Conservation (phyloP, 2,329 filamentous ascomycete genomes). For the Pleoardoris graminearum region DNA sequence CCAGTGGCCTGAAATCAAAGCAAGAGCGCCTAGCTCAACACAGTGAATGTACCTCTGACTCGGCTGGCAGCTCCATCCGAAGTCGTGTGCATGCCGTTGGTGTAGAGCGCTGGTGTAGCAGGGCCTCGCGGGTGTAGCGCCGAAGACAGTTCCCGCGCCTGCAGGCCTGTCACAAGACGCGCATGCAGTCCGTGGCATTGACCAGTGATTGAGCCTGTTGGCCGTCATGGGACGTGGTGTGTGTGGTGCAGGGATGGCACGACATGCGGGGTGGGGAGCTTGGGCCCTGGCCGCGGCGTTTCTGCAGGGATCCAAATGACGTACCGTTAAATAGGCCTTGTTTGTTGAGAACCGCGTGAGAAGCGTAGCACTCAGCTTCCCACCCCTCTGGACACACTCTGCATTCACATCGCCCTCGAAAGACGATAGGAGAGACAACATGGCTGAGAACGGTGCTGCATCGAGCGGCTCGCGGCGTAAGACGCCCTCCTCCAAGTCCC, state of each 20-base stretch:
- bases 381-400: background rate
- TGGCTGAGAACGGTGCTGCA: constrained; percentile 19
- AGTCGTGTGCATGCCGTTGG: background rate
- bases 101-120: background rate
- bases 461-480: constrained; percentile 10
- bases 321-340: constrained; percentile 1
- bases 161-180: constrained; percentile 7
- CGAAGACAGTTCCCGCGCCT: constrained; percentile 2
- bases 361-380: background rate
- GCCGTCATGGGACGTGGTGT: constrained; percentile 9
- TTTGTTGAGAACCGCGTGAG: background rate
- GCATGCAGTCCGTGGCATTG: constrained; percentile 5
- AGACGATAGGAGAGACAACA: background rate
- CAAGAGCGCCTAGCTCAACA: background rate
- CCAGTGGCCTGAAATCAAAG: background rate
- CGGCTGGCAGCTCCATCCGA: background rate
- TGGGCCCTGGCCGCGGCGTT: constrained; percentile 5
- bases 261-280: constrained; percentile 10
- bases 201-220: constrained; percentile 1
- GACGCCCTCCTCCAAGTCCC: background rate
- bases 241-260: constrained; percentile 2
- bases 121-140: constrained; percentile 5
- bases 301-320: constrained; percentile 3
- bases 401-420: background rate
- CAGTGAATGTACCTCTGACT: background rate